A percentile compares a stretch with the other conserved stretches of the same genome.
phyloP scores from a whole-genome alignment of 176 grass and related monocot genomes.

The Zizania latifolia region DNA sequence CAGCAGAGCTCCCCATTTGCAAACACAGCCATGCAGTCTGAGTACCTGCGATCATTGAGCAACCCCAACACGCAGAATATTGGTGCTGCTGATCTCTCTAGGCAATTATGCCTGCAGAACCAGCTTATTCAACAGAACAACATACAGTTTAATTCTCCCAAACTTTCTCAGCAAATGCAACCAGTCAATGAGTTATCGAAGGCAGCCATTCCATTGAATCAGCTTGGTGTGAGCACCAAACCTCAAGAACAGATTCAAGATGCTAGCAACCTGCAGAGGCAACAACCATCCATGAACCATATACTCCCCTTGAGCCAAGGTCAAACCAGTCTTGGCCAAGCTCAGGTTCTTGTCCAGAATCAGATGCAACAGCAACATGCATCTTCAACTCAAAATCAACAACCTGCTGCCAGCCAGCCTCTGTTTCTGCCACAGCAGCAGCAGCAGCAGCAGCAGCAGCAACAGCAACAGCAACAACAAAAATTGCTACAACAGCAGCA shows the following conservation, averaged over 20 bases:
- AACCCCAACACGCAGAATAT: slow-evolving; percentile 50
- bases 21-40: slow-evolving; percentile 57
- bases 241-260: slow-evolving; percentile 49
- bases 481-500: slow-evolving; percentile 40
- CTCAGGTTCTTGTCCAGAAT: slow-evolving; percentile 49
- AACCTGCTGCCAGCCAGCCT: slow-evolving; percentile 21
- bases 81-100: slow-evolving; percentile 48
- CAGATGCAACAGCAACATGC: slow-evolving; percentile 48
- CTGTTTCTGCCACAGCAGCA: slow-evolving; percentile 22
- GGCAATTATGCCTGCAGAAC: slow-evolving; percentile 49
- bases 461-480: slow-evolving; percentile 51
- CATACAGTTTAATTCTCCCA: slow-evolving; percentile 42
- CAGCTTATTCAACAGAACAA: slow-evolving; percentile 69
- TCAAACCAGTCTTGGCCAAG: slow-evolving; percentile 43
- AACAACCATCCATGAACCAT: slow-evolving; percentile 46
- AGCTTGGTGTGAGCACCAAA: slow-evolving; percentile 34
- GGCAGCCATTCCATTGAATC: slow-evolving; percentile 37
- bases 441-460: slow-evolving; percentile 13
- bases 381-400: slow-evolving; percentile 40
- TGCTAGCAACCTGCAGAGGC: slow-evolving; percentile 37
- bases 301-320: slow-evolving; percentile 44
- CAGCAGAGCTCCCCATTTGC: slow-evolving; percentile 63
- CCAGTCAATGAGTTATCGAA: slow-evolving; percentile 41
- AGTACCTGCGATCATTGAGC: slow-evolving; percentile 53
- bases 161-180: slow-evolving; percentile 56